These are phyloP conservation scores for Oryza rufipogon DNA, from an alignment of 176 grass and related monocot species.

Conservation along the genomic window DNA sequence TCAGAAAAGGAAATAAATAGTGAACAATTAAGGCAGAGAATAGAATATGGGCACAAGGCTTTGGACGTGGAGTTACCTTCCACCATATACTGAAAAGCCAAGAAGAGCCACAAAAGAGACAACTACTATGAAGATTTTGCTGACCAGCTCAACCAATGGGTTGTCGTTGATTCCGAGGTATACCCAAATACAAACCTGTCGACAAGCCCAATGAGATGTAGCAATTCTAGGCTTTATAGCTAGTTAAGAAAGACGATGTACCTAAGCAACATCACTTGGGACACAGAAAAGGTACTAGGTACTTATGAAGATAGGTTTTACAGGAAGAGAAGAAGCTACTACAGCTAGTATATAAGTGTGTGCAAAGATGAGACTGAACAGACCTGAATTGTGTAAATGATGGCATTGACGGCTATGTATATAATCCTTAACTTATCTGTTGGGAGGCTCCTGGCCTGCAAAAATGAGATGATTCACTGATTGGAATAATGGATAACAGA, in stretches of 20 bases:
- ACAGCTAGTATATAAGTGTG: neutral
- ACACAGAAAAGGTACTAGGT: neutral
- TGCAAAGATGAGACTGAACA: neutral
- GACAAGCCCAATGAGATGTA: constrained; percentile 30
- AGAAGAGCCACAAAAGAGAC: constrained; percentile 89
- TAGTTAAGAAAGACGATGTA: neutral
- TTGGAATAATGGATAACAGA: neutral
- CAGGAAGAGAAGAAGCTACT: neutral
- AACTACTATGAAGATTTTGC: constrained; percentile 75
- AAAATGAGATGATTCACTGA: constrained; percentile 2
- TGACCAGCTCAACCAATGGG: constrained; percentile 56
- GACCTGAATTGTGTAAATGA: constrained; percentile 86
- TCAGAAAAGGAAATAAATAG: neutral
- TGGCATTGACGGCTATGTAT: constrained; percentile 73
- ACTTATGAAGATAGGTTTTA: neutral
- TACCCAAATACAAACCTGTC: constrained; percentile 90
- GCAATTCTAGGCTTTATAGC: neutral
- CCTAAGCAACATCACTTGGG: neutral
- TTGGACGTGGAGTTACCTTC: constrained; percentile 56
- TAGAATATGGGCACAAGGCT: constrained; percentile 35
- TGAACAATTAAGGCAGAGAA: neutral
- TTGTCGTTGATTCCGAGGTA: constrained; percentile 84
- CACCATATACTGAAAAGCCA: constrained; percentile 89
- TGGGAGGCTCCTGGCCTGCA: constrained; percentile 86
- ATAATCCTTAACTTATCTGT: constrained; percentile 72